Conservation (phyloP, 352 stramenopile species). For the Thraustotheca clavata region DNA sequence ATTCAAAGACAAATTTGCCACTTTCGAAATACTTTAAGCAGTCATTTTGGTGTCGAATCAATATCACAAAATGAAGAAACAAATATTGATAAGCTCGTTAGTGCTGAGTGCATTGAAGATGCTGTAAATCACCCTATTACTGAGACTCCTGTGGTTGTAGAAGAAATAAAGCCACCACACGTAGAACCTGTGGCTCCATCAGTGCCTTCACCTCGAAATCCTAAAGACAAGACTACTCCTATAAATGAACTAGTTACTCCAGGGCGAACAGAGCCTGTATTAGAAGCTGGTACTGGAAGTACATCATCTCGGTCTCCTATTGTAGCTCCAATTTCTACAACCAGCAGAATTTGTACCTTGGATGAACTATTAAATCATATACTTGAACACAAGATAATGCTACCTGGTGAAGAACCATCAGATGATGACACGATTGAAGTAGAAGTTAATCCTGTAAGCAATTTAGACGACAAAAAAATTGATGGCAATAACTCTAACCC, state of each 20-base stretch:
- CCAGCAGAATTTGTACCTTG: neutral
- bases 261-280: neutral
- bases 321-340: neutral
- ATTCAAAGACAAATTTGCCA: constrained; percentile 37
- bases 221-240: neutral
- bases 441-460: too few relatives aligned
- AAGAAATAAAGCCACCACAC: constrained; percentile 23
- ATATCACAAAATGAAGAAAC: constrained; percentile 21
- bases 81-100: constrained; percentile 46
- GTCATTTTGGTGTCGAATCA: constrained; percentile 38
- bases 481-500: too few relatives aligned
- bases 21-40: constrained; percentile 39
- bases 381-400: constrained; percentile 7
- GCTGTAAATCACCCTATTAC: constrained; percentile 20
- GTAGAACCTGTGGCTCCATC: constrained; percentile 22
- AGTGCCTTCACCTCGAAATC: neutral
- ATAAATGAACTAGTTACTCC: neutral
- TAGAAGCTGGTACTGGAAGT: neutral
- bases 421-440: constrained; percentile 3
- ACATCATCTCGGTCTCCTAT: neutral
- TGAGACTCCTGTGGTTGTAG: constrained; percentile 4
- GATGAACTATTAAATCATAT: neutral
- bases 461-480: too few relatives aligned
- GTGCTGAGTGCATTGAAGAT: constrained; percentile 38
- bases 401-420: constrained; percentile 18